Base-by-base conservation (phyloP, 768 basidiomycete species). In the Boletus fagicola region DNA sequence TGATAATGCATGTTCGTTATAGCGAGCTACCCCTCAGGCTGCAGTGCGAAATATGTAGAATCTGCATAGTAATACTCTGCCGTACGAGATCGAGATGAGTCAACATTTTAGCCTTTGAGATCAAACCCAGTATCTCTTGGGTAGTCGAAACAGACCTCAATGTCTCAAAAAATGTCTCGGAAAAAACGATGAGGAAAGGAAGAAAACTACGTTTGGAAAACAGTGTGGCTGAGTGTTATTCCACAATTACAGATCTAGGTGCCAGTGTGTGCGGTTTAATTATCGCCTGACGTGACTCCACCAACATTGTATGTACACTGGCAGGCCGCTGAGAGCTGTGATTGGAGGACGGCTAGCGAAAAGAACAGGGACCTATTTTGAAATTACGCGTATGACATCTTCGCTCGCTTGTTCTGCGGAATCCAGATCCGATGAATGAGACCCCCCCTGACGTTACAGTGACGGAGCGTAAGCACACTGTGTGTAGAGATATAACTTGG, bases 401-500 rank as follows among this genome's bases (percentile, higher is more conserved):
- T 26, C 5, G 28, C 28, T 28, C 28, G 28, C 28, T 6, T 28
- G 28, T 28, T 28, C 5, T 6, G 28, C 28, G 6, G 28, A n/a
- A n/a, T n/a, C n/a, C n/a, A n/a, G n/a, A n/a, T n/a, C n/a, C n/a
- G n/a, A n/a, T n/a, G n/a, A n/a, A n/a, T n/a, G n/a, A n/a, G n/a
- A n/a, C n/a, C 26, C 26, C 26, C 28, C 6, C 28, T 28, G 6
- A 28, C 28, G 28, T 28, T 28, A 26, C 5, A n/a, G 26, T 5
- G 6, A 28, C 6, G 28, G 28, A 28, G 28, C 28, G 28, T 7
- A 30, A 33, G 15, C 33, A 31, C 16, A 38, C 26, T 20, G 45
- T 26, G 39, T 10, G 18, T 49, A 35, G 31, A 43, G 56, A 67
- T 62, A 56, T 56, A 67, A 62, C 20, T 56, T 40, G 8, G 20